These are phyloP conservation scores for Pythium inflatum DNA, from an alignment of 352 stramenopile genomes.

Conservation along the genomic window DNA sequence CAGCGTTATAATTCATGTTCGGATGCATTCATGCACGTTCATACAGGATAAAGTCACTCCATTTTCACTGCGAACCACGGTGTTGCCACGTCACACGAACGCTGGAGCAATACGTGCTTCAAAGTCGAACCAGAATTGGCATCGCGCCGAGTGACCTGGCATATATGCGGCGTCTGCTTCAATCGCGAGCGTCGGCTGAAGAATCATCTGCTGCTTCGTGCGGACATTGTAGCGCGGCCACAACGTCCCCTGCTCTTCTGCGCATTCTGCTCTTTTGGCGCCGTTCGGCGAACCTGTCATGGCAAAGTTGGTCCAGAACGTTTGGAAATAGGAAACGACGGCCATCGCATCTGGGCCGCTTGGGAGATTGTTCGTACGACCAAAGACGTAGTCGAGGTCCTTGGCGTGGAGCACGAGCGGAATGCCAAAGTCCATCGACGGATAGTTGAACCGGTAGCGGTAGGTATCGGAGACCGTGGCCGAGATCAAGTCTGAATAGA, in stretches of 20 bases:
- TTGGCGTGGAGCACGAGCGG: constrained; percentile 13
- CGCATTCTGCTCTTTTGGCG: background rate
- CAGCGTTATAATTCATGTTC: too few species aligned
- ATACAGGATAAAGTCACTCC: too few species aligned
- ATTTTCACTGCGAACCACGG: too few species aligned
- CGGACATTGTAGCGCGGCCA: background rate
- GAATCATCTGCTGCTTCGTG: constrained; percentile 19
- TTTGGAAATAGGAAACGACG: background rate
- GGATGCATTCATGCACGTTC: too few species aligned
- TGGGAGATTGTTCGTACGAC: background rate
- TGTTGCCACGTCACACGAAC: too few species aligned
- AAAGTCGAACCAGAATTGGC: constrained; percentile 10
- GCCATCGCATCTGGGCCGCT: background rate
- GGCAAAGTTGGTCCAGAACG: background rate
- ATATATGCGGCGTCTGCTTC: constrained; percentile 13
- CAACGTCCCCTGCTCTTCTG: background rate
- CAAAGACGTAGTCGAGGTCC: constrained; percentile 21
- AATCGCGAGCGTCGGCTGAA: constrained; percentile 7
- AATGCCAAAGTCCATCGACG: background rate
- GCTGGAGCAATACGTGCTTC: constrained; percentile 15
- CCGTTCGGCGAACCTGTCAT: background rate
- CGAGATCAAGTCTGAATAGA: background rate
- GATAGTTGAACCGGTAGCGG: constrained; percentile 25
- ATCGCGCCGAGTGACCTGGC: constrained; percentile 12
- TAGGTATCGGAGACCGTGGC: background rate